phyloP scores from a whole-genome alignment of 306 rosid genomes.

The Casuarina cunninghamiana region DNA sequence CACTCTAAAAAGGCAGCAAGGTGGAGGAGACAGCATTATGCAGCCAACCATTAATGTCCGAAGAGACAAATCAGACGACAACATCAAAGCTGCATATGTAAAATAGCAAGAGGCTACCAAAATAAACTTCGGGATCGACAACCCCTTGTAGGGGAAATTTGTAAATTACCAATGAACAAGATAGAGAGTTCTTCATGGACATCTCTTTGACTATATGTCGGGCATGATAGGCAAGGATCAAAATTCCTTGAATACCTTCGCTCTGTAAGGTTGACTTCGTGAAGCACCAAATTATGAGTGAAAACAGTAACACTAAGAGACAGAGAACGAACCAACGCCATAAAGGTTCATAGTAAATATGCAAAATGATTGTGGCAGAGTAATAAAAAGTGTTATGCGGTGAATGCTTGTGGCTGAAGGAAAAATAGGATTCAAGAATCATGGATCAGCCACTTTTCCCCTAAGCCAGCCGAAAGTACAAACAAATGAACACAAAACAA shows the following conservation, averaged over 20 bases:
- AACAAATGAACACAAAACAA: conserved; percentile 19
- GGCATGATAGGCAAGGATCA: not conserved
- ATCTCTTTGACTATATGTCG: not conserved
- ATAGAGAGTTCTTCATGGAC: not conserved
- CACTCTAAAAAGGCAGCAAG: not conserved
- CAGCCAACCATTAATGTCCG: not conserved
- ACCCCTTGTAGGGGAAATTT: not conserved
- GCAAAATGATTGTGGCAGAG: not conserved
- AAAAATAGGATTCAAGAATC: conserved; percentile 28
- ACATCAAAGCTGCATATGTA: not conserved
- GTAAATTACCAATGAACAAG: not conserved
- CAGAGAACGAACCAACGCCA: not conserved
- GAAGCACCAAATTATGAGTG: too few species aligned
- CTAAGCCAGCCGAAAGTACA: conserved; percentile 31
- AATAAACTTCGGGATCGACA: not conserved
- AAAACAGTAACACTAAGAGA: not conserved
- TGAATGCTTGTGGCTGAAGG: conserved; percentile 36
- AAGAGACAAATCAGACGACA: not conserved
- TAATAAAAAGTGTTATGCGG: conserved; percentile 7
- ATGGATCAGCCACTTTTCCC: conserved; percentile 25
- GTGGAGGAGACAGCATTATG: not conserved
- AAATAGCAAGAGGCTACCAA: too few species aligned
- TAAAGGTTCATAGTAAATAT: not conserved
- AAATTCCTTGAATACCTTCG: not conserved
- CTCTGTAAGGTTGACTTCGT: not conserved